Conservation (phyloP, 768 basidiomycete species). For the Sutorius australiensis region DNA sequence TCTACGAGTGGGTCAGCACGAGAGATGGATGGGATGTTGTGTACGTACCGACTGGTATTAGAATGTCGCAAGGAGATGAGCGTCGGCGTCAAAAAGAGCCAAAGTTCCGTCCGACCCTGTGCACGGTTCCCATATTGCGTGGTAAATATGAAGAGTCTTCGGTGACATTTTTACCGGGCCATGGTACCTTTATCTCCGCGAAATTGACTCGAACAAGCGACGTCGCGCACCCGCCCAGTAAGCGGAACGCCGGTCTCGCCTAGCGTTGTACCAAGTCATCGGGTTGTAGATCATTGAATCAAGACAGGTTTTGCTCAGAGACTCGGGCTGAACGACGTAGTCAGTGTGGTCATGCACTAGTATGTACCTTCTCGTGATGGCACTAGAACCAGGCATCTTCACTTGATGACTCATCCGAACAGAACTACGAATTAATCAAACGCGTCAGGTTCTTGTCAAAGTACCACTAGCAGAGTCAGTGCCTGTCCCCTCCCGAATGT, state of each 20-base stretch:
- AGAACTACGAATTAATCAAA: no score
- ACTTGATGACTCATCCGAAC: neutral
- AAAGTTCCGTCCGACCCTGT: neutral
- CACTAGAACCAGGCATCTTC: neutral
- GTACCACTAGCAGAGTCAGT: no score
- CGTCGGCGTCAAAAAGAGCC: slow-evolving; percentile 1
- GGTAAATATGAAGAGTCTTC: slow-evolving; percentile 10
- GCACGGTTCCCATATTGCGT: slow-evolving; percentile 10
- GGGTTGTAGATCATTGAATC: neutral
- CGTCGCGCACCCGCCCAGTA: slow-evolving; percentile 10
- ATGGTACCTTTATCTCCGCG: slow-evolving; percentile 24
- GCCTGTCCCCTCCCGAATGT: no score
- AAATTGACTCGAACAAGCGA: slow-evolving; percentile 7
- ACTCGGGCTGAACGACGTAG: no score
- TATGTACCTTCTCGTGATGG: no score
- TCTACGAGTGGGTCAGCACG: slow-evolving; percentile 8
- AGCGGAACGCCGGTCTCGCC: neutral
- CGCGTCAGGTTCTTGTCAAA: no score
- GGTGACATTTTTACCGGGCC: neutral
- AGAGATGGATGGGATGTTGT: neutral
- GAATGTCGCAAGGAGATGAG: neutral
- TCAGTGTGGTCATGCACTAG: no score
- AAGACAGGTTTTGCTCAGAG: no score
- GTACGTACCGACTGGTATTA: neutral
- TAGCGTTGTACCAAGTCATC: neutral